Percentiles rank a stretch among this genome's conserved stretches.
These are phyloP conservation scores for Erysiphe pulchra DNA, from an alignment of 2,329 filamentous ascomycete species.

Conservation along the genomic window DNA sequence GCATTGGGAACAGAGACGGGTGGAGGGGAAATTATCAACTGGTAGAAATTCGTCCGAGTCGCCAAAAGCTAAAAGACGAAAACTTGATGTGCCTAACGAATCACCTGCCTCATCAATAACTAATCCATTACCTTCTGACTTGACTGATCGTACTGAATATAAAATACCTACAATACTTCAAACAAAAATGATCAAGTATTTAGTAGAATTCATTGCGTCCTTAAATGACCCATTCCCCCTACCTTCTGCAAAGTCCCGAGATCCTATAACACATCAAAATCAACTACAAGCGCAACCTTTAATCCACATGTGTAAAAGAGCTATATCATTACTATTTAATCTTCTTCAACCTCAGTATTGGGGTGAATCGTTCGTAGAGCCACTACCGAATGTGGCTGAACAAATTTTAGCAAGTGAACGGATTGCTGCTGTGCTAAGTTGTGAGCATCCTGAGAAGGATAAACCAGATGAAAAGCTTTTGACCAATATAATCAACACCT, in stretches of 20 bases:
- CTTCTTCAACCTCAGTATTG: conserved; percentile 71
- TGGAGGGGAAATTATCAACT: conserved; percentile 27
- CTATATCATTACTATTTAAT: conserved; percentile 57
- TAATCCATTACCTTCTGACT: conserved; percentile 16
- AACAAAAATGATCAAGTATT: conserved; percentile 71
- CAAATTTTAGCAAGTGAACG: conserved; percentile 65
- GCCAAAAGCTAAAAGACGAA: conserved; percentile 49
- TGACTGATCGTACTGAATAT: conserved; percentile 35
- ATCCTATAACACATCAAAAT: conserved; percentile 19
- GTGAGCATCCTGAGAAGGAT: conserved; percentile 35
- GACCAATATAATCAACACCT: conserved; percentile 73
- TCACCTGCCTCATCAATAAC: conserved; percentile 28
- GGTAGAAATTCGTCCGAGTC: conserved; percentile 32
- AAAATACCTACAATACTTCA: conserved; percentile 40
- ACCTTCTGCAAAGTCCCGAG: conserved; percentile 40
- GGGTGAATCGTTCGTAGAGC: conserved; percentile 62
- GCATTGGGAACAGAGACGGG: conserved; percentile 71
- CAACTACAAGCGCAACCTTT: conserved; percentile 26
- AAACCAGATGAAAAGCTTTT: conserved; percentile 64
- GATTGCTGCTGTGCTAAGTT: conserved; percentile 31
- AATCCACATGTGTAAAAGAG: conserved; percentile 65
- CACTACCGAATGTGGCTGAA: conserved; percentile 77
- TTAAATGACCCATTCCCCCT: conserved; percentile 65
- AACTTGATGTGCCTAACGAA: conserved; percentile 33
- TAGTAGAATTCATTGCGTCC: conserved; percentile 84